Base-by-base conservation (phyloP, 2,329 filamentous ascomycete species). In the Diplodia seriata region DNA sequence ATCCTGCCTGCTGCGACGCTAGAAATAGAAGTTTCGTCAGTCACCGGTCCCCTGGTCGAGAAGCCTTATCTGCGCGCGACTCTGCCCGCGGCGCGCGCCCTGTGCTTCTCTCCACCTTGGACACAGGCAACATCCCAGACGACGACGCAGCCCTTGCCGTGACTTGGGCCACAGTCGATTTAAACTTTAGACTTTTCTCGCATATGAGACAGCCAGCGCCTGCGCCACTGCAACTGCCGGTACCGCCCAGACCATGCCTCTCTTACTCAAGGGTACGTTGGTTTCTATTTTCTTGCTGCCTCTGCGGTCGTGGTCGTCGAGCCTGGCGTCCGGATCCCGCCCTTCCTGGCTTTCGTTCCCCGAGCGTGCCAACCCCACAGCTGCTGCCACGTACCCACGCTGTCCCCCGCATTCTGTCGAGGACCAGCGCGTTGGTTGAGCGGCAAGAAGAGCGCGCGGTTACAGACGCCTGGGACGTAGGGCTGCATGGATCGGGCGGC, bases 121-220 rank as follows among this genome's bases (percentile, higher is more conserved):
- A n/a, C 54, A 38, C 54, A 56, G 18, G 54, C 54, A 38, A 36
- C 33, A 23, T 36, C 54, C 54, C 31, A 12, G 54, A 56, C 20
- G 54, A 20, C 12, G 54, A 33, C 31, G 33, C 3, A 26, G 26
- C 26, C 26, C 23, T 23, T 23, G 23, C 1, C 23, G 9, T 56
- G 36, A 56, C 36, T 18, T 20, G 54, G 54, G 9, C 38, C 56
- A 61, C 33, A 20, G 56, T 61, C 56, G 38, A 61, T 61, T 61
- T 61, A 61, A 61, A 43, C 56, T 61, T 61, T 61, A 61, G 56
- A 43, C 40, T 61, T 61, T 49, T 49, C 38, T 33, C 56, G 38
- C 14, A 20, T 49, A 49, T 20, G 56, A 56, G 54, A 56, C 54
- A 31, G 54, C 53, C 31, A 23, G 26, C 55, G 55, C 29, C 56